phyloP scores from a whole-genome alignment of 768 basidiomycete species.

The Boletales sp. region DNA sequence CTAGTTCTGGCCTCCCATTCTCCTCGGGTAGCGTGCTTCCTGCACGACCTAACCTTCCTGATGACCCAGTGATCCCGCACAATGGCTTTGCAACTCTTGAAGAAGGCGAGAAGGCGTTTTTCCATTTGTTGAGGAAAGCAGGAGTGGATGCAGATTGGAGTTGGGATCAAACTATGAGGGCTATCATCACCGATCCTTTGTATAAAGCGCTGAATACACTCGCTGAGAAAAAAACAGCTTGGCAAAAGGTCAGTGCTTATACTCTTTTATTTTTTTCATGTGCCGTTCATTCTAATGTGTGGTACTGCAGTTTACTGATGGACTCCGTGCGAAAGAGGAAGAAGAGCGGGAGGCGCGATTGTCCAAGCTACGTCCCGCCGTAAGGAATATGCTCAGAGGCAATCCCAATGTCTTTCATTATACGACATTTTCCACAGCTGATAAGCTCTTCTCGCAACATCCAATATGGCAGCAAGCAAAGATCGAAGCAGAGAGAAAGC shows the following conservation, averaged over 20 bases:
- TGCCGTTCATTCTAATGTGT: constrained; percentile 5
- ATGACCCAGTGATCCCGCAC: constrained; percentile 85
- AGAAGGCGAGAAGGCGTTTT: constrained; percentile 94
- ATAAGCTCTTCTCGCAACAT: constrained; percentile 80
- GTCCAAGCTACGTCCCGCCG: constrained; percentile 79
- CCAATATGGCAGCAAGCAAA: constrained; percentile 89
- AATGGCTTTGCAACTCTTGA: constrained; percentile 84
- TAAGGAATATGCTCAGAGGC: constrained; percentile 82
- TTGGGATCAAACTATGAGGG: constrained; percentile 98
- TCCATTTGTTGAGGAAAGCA: constrained; percentile 82
- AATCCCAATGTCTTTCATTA: constrained; percentile 90
- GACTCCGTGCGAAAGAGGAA: constrained; percentile 74
- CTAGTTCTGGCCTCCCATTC: constrained; percentile 59
- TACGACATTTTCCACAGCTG: constrained; percentile 86
- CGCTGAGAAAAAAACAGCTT: constrained; percentile 91
- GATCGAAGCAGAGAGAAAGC: constrained; percentile 78
- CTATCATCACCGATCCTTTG: constrained; percentile 95
- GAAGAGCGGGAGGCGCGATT: constrained; percentile 84
- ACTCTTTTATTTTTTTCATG: not conserved
- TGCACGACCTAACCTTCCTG: constrained; percentile 74
- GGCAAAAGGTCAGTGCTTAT: constrained; percentile 71
- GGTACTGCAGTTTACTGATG: constrained; percentile 58
- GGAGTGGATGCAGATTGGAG: constrained; percentile 92
- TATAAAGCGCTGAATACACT: constrained; percentile 93
- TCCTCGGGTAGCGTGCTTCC: constrained; percentile 60